Base-by-base conservation (phyloP, 768 basidiomycete species). In the Tulasnella sp. region DNA sequence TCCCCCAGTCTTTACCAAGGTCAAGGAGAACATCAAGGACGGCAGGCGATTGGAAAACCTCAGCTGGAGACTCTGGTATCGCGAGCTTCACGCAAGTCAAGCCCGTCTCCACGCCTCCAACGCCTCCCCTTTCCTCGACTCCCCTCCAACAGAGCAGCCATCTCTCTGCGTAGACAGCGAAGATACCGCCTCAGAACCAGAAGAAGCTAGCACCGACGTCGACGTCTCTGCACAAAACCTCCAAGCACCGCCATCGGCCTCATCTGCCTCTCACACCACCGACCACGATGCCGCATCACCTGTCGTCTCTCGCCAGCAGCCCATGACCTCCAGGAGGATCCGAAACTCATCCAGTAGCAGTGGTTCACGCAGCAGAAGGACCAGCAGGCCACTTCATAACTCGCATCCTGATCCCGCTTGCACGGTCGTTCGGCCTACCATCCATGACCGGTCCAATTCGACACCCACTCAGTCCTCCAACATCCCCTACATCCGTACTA, bases 31-130 rank as follows among this genome's bases (percentile, higher is more conserved):
- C 1, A 86, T 96, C 3, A 89, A 92, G 82, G 92, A 96, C 82
- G 95, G 95, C n/a, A 88, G 87, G 8, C 86, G 95, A 39, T 88
- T 96, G 39, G 95, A 96, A 86, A 95, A 97, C 83, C 92, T 96
- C 77, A 91, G 93, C 3, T 97, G 95, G 95, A 87, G 95, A 76
- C 86, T 96, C 10, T 94, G 94, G 92, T 90, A 92, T 84, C 89
- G 91, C 81, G 90, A 93, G 81, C 86, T 92, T 83, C 84, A 87
- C 39, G 84, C 86, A 40, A 81, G 85, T 39, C 86, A 85, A 44
- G 18, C 83, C n/a, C 83, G 80, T 72, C 84, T 82, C 18, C 83
- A 84, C 71, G 38, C 42, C 68, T 73, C 76, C 36, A 58, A 71
- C 76, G 80, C n/a, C 81, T 83, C 19, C 82, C 82, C 81, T 82